Base-by-base conservation (phyloP, 2,329 filamentous ascomycete genomes). In the Aspergillus sp. region DNA sequence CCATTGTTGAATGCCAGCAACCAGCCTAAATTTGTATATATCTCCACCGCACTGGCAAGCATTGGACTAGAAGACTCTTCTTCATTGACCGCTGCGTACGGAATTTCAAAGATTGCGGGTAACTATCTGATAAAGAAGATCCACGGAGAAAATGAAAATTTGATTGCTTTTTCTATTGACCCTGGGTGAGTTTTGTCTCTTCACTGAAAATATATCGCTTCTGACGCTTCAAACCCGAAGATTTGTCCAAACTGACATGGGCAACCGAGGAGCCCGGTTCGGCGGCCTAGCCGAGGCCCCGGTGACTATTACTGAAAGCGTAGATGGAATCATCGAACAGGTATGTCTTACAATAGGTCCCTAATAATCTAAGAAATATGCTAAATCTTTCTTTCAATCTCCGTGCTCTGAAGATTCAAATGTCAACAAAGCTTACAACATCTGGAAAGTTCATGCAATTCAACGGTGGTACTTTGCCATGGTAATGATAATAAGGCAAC, bases 161-260 rank as follows among this genome's bases (percentile, higher is more conserved):
- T 60, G 27, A 45, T 59, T 10, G 42, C 53, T 7, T 53, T 66
- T 33, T 43, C 53, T 6, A 46, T 61, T 45, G 49, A 62, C 47
- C 66, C 67, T 0, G 67, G 66, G 32, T 66, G 59, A 39, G 54
- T 58, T 43, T 39, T 62, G 70, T 0, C n/a, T 65, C 2, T 49
- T 73, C 0, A 60, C 27, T 12, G 29, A 45, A 37, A 28, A 3
- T 33, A 12, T 26, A 10, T 33, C 11, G 11, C 13, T 12, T 5
- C 32, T 33, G 9, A 33, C 32, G n/a, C n/a, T n/a, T n/a, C n/a
- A n/a, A 33, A 4, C 1, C 34, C 10, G 11, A 27, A 50, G 59
- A 2, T 68, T 65, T 54, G 66, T 71, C 0, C 62, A 70, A 45
- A 74, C 71, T 0, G 67, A 66, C 5, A 68, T 71, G 58, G 71